Percentiles rank a stretch among this genome's conserved stretches.
phyloP scores from a whole-genome alignment of 305 asterid species.

The Withania somnifera region DNA sequence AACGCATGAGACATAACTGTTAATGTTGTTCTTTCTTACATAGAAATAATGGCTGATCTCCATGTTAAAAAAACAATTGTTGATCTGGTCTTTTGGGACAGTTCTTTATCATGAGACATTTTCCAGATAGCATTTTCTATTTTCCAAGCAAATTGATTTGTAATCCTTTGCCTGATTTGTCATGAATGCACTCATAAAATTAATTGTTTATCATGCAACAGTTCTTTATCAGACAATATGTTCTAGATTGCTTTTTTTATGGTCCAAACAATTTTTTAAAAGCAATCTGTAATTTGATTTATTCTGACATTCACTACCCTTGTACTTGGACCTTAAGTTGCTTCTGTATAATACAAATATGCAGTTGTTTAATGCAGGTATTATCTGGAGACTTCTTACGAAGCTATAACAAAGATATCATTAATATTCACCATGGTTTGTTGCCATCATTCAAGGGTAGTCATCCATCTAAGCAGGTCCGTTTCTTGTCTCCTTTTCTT shows the following conservation, averaged over 20 bases:
- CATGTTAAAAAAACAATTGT: too few relatives aligned
- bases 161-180: not conserved
- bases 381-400: slow-evolving; percentile 66
- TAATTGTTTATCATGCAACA: not conserved
- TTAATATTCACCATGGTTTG: slow-evolving; percentile 90
- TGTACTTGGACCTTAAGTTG: not conserved
- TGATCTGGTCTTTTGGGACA: not conserved
- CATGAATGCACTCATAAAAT: not conserved
- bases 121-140: not conserved
- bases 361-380: slow-evolving; percentile 41
- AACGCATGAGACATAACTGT: not conserved
- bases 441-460: slow-evolving; percentile 98
- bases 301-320: not conserved
- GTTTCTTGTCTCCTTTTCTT: not conserved
- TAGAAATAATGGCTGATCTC: not conserved
- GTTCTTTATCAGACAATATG: not conserved
- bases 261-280: not conserved
- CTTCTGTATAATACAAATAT: slow-evolving; percentile 7
- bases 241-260: not conserved
- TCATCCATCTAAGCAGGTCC: slow-evolving; percentile 80
- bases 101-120: not conserved
- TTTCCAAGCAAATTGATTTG: not conserved
- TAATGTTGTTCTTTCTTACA: not conserved
- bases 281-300: not conserved
- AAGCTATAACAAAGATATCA: slow-evolving; percentile 61